Conservation (phyloP, 1,139 yeast genomes). For the Spathaspora jeffriesii region DNA sequence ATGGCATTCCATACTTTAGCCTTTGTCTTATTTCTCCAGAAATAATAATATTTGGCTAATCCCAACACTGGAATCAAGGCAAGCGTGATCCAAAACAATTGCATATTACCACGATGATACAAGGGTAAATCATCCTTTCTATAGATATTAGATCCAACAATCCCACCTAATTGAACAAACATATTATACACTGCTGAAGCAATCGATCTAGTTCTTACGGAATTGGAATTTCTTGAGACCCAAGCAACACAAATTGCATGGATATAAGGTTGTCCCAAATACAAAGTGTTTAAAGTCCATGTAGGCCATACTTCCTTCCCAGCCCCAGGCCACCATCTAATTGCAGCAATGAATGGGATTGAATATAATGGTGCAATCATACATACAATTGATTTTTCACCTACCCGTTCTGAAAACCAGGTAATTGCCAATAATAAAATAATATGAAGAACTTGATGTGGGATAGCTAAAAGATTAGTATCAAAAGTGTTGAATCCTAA, state of each 20-base stretch:
- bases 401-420: constrained; percentile 38
- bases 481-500: constrained; percentile 59
- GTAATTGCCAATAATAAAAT: constrained; percentile 37
- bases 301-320: constrained; percentile 52
- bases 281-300: constrained; percentile 46
- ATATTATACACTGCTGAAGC: constrained; percentile 56
- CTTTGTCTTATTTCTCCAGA: constrained; percentile 45
- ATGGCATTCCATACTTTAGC: constrained; percentile 47
- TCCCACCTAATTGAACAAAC: constrained; percentile 56
- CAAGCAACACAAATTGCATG: constrained; percentile 60
- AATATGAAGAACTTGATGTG: constrained; percentile 19
- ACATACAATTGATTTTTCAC: constrained; percentile 33
- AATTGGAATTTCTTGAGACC: constrained; percentile 61
- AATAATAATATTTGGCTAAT: constrained; percentile 39
- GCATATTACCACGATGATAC: constrained; percentile 54
- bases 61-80: constrained; percentile 20
- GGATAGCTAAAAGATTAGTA: constrained; percentile 58
- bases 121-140: constrained; percentile 57
- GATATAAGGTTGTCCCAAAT: constrained; percentile 50
- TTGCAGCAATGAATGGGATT: constrained; percentile 37
- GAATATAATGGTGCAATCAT: constrained; percentile 38
- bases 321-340: constrained; percentile 54
- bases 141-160: constrained; percentile 56
- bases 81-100: constrained; percentile 17
- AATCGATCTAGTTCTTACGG: constrained; percentile 57